Conservation (phyloP, 768 basidiomycete species). For the Kwoniella dejecticola region DNA sequence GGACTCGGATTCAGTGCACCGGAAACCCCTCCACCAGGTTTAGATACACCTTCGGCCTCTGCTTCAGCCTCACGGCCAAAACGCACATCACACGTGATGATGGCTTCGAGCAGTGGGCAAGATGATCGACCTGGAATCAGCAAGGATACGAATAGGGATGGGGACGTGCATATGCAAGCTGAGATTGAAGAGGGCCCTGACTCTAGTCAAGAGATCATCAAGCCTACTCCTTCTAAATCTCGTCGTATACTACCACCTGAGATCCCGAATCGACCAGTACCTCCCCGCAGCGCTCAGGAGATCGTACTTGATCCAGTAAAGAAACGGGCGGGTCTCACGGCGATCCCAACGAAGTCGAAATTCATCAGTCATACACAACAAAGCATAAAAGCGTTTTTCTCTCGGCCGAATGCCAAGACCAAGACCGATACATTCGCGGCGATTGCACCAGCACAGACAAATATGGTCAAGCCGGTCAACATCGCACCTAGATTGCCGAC, state of each 20-base stretch:
- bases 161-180: not conserved
- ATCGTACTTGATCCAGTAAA: too few species aligned
- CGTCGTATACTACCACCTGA: not conserved
- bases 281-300: too few species aligned
- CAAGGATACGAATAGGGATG: not conserved
- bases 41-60: too few species aligned
- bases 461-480: too few species aligned
- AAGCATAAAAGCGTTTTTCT: slow-evolving; percentile 6
- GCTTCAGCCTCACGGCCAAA: too few species aligned
- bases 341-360: not conserved
- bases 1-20: not conserved
- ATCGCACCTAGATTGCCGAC: too few species aligned
- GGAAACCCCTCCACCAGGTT: too few species aligned
- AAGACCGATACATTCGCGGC: too few species aligned
- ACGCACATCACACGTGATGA: too few species aligned
- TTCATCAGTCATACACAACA: slow-evolving; percentile 3
- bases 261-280: not conserved
- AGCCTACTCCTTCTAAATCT: not conserved
- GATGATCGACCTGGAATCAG: too few species aligned
- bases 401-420: not conserved
- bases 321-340: not conserved
- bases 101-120: too few species aligned
- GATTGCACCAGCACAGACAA: too few species aligned
- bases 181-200: not conserved
- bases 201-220: not conserved